Evolutionary conservation across 495 filamentous ascomycete genomes (phyloP), one percentile per base, ranked within the genome.

Genomic region (Viridothelium virens): DNA sequence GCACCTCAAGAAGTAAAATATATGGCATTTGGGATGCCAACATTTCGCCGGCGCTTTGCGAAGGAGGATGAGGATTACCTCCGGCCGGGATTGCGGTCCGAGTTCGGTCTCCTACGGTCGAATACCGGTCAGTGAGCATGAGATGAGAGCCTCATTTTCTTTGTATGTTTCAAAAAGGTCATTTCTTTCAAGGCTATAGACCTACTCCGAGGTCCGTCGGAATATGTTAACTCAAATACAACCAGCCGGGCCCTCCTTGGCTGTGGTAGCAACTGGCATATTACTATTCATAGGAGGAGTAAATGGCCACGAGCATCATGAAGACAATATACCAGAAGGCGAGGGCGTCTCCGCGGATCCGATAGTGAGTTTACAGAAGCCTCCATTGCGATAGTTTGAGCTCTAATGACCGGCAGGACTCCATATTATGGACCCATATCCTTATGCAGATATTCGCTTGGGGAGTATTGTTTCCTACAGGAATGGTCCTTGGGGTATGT

Each of bases 401-500:
- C 39, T 56, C 70, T 72, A 47, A 72, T 62, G 50, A 34, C 62
- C 38, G 34, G 53, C 62, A 92, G 88, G 91, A 96, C 70, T 80
- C 85, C 62, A 94, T 84, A 71, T 75, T 98, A 86, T 98, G 93
- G 94, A 79, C 87, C 38, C 94, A 98, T 76, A 97, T 98, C 71
- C 82, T 95, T 65, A 73, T 95, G n/a, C 92, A 96, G 83, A 87
- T 87, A 66, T 70, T 91, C 37, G 82, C 91, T 36, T 97, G 95
- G 82, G 94, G 94, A 63, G 77, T 97, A 61, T 82, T 97, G 48
- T 97, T 97, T 71, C 94, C 94, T 9, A 79, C 91, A 31, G 94
- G 95, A 59, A 97, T 98, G 93, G 93, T 98, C 41, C 80, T 97
- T 11, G 93, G 94, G 41, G 89, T 93, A 85, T 69, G 86, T 79